These are phyloP conservation scores for Manihot esculenta DNA, from an alignment of 441 rosid species.

Conservation along the genomic window DNA sequence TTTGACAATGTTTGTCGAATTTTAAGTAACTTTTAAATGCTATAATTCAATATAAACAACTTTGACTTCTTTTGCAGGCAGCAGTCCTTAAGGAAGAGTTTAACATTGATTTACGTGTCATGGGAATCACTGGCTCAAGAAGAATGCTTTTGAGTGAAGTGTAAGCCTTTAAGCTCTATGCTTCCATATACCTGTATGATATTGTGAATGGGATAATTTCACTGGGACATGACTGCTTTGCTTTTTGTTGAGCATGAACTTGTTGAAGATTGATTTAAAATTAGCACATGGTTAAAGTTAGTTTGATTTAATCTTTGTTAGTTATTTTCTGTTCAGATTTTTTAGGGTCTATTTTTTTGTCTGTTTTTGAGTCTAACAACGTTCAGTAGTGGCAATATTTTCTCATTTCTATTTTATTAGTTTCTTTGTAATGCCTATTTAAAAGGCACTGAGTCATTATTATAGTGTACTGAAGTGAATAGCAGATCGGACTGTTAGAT, in stretches of 20 bases:
- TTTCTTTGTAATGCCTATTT: no score
- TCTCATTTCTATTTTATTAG: no score
- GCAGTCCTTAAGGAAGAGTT: conserved; percentile 88
- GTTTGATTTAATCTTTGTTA: no score
- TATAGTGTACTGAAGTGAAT: no score
- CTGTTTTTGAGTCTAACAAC: no score
- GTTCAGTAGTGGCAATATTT: no score
- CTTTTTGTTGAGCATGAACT: conserved; percentile 9
- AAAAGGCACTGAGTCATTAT: no score
- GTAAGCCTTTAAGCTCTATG: conserved; percentile 50
- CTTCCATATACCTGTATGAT: background rate
- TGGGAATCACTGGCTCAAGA: conserved; percentile 84
- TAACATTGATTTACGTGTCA: conserved; percentile 87
- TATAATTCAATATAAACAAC: background rate
- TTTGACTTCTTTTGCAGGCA: conserved; percentile 48
- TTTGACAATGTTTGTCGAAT: background rate
- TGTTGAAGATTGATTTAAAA: no score
- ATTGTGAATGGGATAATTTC: background rate
- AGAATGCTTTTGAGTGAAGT: conserved; percentile 77
- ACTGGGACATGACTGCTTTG: background rate
- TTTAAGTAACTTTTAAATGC: conserved; percentile 7
- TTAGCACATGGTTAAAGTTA: no score
- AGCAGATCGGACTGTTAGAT: no score
- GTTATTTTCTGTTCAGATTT: no score
- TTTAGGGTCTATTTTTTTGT: no score